A percentile compares a stretch with the other conserved stretches of the same genome.
These are phyloP conservation scores for Phoenix dactylifera DNA, from an alignment of 176 grass and related monocot genomes.

Conservation along the genomic window DNA sequence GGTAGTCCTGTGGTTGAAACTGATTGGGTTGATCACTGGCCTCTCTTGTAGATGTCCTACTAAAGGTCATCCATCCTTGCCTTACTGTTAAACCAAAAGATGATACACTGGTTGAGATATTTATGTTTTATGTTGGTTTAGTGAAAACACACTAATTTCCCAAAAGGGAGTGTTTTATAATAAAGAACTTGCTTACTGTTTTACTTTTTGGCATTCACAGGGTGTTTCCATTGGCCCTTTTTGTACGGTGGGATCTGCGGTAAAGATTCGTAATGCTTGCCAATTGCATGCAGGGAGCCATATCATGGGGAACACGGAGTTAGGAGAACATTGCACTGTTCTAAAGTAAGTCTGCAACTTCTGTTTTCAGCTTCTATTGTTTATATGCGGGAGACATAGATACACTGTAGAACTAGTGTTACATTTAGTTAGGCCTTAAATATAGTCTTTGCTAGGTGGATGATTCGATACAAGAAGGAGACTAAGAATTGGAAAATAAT, in stretches of 20 bases:
- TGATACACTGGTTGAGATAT: too few species aligned
- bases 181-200: constrained; percentile 3
- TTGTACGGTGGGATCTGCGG: constrained; percentile 60
- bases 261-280: constrained; percentile 58
- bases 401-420: neutral
- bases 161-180: neutral
- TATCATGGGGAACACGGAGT: constrained; percentile 58
- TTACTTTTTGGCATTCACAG: constrained; percentile 23
- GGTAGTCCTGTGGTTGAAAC: too few species aligned
- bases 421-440: neutral
- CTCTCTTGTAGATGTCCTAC: too few species aligned
- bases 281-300: constrained; percentile 73
- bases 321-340: constrained; percentile 61
- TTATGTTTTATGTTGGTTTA: neutral
- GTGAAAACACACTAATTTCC: neutral
- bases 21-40: too few species aligned
- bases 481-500: too few species aligned
- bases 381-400: neutral
- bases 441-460: neutral
- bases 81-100: too few species aligned
- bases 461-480: neutral
- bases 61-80: too few species aligned
- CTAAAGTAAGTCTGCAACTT: constrained; percentile 5
- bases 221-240: constrained; percentile 74
- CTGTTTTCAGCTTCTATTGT: neutral